Percentiles rank a stretch among this genome's conserved stretches.
phyloP scores from a whole-genome alignment of 306 rosid genomes.

The Arachis hypogaea region DNA sequence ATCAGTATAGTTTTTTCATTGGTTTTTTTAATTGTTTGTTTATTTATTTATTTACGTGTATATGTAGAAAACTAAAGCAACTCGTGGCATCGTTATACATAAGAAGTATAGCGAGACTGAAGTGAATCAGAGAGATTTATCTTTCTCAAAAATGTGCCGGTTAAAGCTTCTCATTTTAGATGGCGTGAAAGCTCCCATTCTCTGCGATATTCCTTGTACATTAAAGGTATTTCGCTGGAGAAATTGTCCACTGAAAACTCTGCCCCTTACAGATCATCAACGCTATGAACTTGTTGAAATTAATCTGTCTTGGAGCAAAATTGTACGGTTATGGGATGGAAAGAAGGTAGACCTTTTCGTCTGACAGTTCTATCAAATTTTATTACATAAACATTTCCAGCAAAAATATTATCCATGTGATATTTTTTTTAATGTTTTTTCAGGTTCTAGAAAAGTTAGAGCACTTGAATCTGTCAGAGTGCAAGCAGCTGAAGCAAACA shows the following conservation, averaged over 20 bases:
- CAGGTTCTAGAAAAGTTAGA: slow-evolving; percentile 20
- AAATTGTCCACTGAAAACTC: neutral
- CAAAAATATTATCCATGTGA: neutral
- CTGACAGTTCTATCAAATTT: neutral
- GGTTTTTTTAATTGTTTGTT: no score
- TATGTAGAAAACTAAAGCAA: no score
- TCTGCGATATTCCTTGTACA: neutral
- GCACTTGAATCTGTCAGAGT: slow-evolving; percentile 24
- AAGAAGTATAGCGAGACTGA: neutral
- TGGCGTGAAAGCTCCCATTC: neutral
- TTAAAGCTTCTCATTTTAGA: neutral
- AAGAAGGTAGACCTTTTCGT: neutral
- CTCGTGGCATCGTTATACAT: no score
- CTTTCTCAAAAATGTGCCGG: slow-evolving; percentile 18
- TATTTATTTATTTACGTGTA: no score
- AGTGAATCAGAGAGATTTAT: neutral
- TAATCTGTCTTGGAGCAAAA: slow-evolving; percentile 11
- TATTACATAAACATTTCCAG: neutral
- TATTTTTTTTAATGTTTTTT: neutral
- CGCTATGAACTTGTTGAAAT: slow-evolving; percentile 25
- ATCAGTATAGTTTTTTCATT: no score
- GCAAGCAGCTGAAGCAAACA: neutral
- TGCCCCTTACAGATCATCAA: neutral
- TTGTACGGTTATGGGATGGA: slow-evolving; percentile 36
- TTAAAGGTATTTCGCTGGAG: slow-evolving; percentile 7